Conservation (phyloP, 1,284 basidiomycete genomes). For the Amylostereum areolatum region DNA sequence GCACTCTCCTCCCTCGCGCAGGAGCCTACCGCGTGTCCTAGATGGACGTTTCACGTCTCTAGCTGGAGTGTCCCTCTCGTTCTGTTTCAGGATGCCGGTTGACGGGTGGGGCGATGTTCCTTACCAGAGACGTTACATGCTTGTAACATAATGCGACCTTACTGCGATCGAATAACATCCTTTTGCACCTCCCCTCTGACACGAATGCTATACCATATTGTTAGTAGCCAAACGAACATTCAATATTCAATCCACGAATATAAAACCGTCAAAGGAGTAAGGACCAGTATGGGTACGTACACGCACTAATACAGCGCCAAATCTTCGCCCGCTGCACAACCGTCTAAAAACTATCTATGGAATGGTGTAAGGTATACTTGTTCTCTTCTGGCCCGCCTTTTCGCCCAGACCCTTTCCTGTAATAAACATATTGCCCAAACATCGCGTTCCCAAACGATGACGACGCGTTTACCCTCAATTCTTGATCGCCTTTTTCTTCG, state of each 20-base stretch:
- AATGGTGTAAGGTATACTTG: neutral
- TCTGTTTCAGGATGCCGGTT: constrained; percentile 19
- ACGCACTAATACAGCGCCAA: neutral
- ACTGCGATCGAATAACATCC: neutral
- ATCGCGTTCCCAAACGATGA: no score
- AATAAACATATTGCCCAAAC: no score
- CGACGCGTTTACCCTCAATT: no score
- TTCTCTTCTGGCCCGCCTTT: constrained; percentile 1
- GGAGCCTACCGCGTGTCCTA: constrained; percentile 47
- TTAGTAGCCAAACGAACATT: no score
- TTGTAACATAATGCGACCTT: neutral
- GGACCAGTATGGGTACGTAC: no score
- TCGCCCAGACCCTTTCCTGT: no score
- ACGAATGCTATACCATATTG: neutral
- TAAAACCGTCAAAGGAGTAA: no score
- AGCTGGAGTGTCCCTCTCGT: constrained; percentile 39
- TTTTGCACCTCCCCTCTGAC: neutral
- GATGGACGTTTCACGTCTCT: constrained; percentile 26
- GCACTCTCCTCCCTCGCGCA: constrained; percentile 23
- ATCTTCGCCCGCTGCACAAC: neutral
- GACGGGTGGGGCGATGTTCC: constrained; percentile 40
- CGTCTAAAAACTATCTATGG: neutral
- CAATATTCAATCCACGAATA: no score
- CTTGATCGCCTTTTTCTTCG: constrained; percentile 26
- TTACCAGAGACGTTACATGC: constrained; percentile 40